Evolutionary conservation across 1,139 yeast genomes (phyloP).

Genomic region (Zygosaccharomyces pseudobailii): DNA sequence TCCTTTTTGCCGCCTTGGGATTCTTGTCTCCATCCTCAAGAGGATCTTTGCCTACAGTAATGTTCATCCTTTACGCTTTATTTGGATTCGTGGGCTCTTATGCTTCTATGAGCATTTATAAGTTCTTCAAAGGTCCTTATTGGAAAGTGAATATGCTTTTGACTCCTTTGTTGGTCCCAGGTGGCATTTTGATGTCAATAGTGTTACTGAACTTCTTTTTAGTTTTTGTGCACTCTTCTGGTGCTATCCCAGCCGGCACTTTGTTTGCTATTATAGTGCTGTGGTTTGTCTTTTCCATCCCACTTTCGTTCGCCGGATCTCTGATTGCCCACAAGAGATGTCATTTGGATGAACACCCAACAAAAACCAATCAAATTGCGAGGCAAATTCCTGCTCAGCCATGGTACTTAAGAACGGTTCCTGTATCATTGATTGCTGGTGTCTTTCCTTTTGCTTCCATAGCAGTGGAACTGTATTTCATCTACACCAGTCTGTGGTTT

Average conservation of each 20-base stretch:
- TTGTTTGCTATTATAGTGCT: conserved; percentile 73
- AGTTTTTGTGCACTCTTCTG: conserved; percentile 75
- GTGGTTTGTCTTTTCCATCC: conserved; percentile 85
- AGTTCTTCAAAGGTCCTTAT: conserved; percentile 85
- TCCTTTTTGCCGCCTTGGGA: conserved; percentile 82
- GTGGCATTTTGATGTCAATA: conserved; percentile 58
- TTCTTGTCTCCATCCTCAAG: conserved; percentile 90
- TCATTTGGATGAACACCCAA: conserved; percentile 52
- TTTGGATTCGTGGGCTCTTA: conserved; percentile 81
- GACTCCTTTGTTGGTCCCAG: conserved; percentile 85
- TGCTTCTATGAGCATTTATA: conserved; percentile 79
- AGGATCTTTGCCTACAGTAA: conserved; percentile 86
- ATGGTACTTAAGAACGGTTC: conserved; percentile 66
- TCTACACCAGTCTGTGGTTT: conserved; percentile 87
- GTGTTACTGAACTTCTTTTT: conserved; percentile 76
- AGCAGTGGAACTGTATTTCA: conserved; percentile 89
- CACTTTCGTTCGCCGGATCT: conserved; percentile 78
- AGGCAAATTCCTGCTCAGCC: conserved; percentile 94
- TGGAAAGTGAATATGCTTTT: conserved; percentile 84
- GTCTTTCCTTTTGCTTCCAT: conserved; percentile 93
- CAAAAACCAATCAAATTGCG: conserved; percentile 88
- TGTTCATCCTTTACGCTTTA: conserved; percentile 75
- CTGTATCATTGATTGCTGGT: conserved; percentile 74
- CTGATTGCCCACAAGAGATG: conserved; percentile 67
- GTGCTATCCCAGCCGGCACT: conserved; percentile 92